Conservation (phyloP, 2,329 filamentous ascomycete genomes). For the Alternaria consortialis region DNA sequence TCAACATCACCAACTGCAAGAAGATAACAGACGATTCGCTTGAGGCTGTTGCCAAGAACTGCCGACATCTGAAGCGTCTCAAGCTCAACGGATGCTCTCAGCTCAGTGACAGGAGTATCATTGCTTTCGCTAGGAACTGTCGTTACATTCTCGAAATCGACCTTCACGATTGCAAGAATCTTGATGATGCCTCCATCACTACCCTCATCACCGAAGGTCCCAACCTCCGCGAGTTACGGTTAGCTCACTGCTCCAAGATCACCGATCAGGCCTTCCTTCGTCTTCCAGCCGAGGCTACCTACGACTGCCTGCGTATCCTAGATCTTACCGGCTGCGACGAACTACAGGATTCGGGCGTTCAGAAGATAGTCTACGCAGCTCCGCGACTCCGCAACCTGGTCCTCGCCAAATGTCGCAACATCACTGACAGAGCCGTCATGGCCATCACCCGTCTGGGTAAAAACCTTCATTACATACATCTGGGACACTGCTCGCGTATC, state of each 20-base stretch:
- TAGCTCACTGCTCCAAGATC: conserved; percentile 85
- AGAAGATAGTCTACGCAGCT: conserved; percentile 85
- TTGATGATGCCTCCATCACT: conserved; percentile 85
- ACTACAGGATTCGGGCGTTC: conserved; percentile 85
- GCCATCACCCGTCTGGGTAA: conserved; percentile 91
- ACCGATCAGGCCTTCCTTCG: conserved; percentile 88
- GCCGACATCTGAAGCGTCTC: conserved; percentile 87
- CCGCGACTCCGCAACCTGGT: conserved; percentile 92
- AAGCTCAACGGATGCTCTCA: conserved; percentile 95
- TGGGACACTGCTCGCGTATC: conserved; percentile 91
- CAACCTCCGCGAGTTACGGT: conserved; percentile 86
- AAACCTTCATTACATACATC: conserved; percentile 94
- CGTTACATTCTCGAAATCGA: conserved; percentile 96
- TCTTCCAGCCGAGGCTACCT: conserved; percentile 73
- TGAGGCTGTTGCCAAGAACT: conserved; percentile 79
- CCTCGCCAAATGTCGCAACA: conserved; percentile 89
- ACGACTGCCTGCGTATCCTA: conserved; percentile 89
- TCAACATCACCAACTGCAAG: conserved; percentile 89
- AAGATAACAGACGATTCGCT: conserved; percentile 88
- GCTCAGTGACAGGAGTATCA: conserved; percentile 80
- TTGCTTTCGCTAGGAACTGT: conserved; percentile 87
- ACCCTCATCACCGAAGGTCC: conserved; percentile 79
- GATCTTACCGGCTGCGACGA: conserved; percentile 89
- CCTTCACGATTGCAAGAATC: conserved; percentile 81
- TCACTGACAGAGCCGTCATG: conserved; percentile 87